These are phyloP conservation scores for Beauveria sp. DNA, from an alignment of 2,329 filamentous ascomycete species.

Conservation along the genomic window DNA sequence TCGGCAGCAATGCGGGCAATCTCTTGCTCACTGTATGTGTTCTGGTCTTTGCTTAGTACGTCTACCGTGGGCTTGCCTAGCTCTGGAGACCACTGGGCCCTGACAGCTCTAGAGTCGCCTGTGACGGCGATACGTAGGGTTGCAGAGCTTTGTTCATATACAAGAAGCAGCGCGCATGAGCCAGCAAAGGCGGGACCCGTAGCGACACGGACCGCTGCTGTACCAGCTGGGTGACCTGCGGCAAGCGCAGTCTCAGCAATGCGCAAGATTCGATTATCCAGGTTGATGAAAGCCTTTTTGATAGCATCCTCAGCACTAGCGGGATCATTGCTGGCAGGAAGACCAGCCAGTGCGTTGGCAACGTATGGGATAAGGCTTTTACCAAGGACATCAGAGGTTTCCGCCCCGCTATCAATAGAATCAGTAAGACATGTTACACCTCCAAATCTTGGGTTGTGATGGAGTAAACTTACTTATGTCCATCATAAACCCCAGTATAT, in stretches of 20 bases:
- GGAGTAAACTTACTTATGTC: not conserved
- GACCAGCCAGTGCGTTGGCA: not conserved
- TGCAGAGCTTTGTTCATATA: not conserved
- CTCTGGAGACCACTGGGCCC: not conserved
- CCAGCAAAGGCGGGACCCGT: constrained; percentile 1
- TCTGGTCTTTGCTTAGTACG: too few species aligned
- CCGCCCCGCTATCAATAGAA: not conserved
- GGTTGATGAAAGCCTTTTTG: not conserved
- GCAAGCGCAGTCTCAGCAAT: not conserved
- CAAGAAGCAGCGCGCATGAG: constrained; percentile 1
- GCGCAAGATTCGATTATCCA: not conserved
- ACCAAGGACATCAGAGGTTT: not conserved
- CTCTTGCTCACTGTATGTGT: too few species aligned
- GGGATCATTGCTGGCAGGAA: not conserved
- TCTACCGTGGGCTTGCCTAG: too few species aligned
- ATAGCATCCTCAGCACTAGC: not conserved
- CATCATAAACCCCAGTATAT: constrained; percentile 2
- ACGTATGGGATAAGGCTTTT: constrained; percentile 4
- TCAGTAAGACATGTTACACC: not conserved
- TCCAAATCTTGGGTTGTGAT: too few species aligned
- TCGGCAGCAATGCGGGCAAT: not conserved
- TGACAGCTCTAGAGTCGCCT: not conserved
- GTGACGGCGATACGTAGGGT: not conserved
- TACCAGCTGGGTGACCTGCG: not conserved
- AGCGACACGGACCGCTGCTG: not conserved